Evolutionary conservation across 306 rosid genomes (phyloP).

Genomic region (Vigna mungo): DNA sequence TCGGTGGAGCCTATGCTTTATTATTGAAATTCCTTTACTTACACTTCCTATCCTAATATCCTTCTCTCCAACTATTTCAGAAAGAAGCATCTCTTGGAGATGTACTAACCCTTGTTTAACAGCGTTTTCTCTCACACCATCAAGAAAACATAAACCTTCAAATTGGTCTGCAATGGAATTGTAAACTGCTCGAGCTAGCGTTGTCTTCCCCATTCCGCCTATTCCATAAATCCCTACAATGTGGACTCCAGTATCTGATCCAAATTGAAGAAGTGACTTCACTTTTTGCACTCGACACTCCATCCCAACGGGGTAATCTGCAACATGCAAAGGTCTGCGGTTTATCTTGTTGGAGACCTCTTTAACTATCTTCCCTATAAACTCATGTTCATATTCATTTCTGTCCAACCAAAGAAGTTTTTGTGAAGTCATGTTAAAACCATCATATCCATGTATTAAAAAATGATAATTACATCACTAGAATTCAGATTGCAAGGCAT

Average conservation of each 20-base stretch:
- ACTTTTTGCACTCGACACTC: slow-evolving; percentile 11
- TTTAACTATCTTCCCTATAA: not conserved
- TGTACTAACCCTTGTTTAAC: not conserved
- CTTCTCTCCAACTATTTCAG: not conserved
- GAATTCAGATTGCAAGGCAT: not conserved
- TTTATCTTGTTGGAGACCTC: slow-evolving; percentile 14
- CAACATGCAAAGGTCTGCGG: slow-evolving; percentile 5
- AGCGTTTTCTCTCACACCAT: slow-evolving; percentile 19
- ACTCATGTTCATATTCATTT: not conserved
- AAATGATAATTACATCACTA: not conserved
- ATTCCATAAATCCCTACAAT: slow-evolving; percentile 37
- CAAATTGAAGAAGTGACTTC: slow-evolving; percentile 16
- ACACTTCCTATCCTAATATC: slow-evolving; percentile 12
- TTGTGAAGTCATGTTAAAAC: not conserved
- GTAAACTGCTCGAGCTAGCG: slow-evolving; percentile 38
- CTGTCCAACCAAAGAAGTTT: not conserved
- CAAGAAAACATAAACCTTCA: slow-evolving; percentile 33
- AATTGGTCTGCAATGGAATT: slow-evolving; percentile 8
- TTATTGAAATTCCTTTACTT: slow-evolving; percentile 22
- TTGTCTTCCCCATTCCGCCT: slow-evolving; percentile 42
- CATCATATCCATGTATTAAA: not conserved
- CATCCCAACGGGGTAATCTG: slow-evolving; percentile 41
- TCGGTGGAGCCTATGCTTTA: not conserved
- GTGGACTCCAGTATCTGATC: not conserved
- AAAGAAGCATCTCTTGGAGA: slow-evolving; percentile 45